A percentile compares a stretch with the other conserved stretches of the same genome.
These are phyloP conservation scores for Vigna hirtella DNA, from an alignment of 306 rosid species.

Conservation along the genomic window DNA sequence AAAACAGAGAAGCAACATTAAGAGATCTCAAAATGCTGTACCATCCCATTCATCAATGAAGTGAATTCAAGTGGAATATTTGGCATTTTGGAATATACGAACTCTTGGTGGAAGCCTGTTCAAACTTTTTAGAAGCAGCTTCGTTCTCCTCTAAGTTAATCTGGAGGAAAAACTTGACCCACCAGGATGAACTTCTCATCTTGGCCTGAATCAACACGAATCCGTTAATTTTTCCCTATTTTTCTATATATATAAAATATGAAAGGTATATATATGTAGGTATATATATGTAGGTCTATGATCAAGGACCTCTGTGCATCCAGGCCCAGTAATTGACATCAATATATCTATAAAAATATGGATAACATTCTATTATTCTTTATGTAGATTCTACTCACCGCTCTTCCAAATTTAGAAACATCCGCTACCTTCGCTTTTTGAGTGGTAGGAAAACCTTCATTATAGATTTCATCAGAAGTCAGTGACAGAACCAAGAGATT, in stretches of 20 bases:
- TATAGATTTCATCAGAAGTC: constrained; percentile 32
- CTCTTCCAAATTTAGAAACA: constrained; percentile 73
- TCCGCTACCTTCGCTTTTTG: constrained; percentile 70
- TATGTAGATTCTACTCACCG: constrained; percentile 59
- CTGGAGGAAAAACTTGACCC: constrained; percentile 64
- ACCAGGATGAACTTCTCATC: constrained; percentile 80
- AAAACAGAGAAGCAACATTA: constrained; percentile 32
- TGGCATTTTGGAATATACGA: constrained; percentile 66
- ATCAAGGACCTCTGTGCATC: constrained; percentile 23
- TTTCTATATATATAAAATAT: not conserved
- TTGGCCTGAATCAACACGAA: constrained; percentile 62
- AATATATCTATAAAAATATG: not conserved
- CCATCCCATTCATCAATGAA: constrained; percentile 47
- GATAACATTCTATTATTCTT: constrained; percentile 31
- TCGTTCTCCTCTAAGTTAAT: constrained; percentile 70
- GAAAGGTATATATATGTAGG: not conserved
- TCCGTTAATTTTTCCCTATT: not conserved
- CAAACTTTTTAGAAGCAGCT: constrained; percentile 63
- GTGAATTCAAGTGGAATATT: constrained; percentile 72
- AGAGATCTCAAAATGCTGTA: constrained; percentile 38
- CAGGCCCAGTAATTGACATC: constrained; percentile 2
- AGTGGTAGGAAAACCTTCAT: constrained; percentile 64
- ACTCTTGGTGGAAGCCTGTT: constrained; percentile 58
- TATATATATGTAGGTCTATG: not conserved
- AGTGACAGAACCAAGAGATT: constrained; percentile 15